Percentiles rank a stretch among this genome's conserved stretches.
Conservation (phyloP, 1,139 yeast species). For the Zygosaccharomyces sapae region DNA sequence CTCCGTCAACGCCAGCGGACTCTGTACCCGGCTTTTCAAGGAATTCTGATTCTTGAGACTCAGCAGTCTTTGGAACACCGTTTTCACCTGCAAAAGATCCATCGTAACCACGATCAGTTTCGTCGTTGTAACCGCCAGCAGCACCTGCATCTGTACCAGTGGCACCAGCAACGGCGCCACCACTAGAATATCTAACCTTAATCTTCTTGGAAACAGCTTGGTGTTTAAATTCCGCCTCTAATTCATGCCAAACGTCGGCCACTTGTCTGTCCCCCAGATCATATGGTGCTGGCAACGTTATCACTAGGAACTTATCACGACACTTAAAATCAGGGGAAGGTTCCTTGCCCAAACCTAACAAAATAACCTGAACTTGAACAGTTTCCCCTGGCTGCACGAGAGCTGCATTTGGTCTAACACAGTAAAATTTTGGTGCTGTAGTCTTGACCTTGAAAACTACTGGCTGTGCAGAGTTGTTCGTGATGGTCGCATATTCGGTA, state of each 20-base stretch:
- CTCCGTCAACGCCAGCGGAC: background rate
- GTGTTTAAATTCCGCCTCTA: constrained; percentile 59
- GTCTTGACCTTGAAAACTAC: constrained; percentile 96
- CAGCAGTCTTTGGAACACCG: constrained; percentile 11
- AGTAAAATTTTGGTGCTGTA: constrained; percentile 93
- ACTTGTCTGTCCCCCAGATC: constrained; percentile 53
- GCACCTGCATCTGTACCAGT: background rate
- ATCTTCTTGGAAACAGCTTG: constrained; percentile 69
- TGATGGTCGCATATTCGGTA: constrained; percentile 63
- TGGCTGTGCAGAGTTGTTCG: constrained; percentile 56
- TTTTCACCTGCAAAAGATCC: constrained; percentile 6
- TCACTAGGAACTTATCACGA: constrained; percentile 88
- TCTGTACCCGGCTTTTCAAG: constrained; percentile 1
- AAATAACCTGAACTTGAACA: constrained; percentile 71
- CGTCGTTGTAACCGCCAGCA: constrained; percentile 3
- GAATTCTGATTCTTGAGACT: constrained; percentile 6
- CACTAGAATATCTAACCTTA: constrained; percentile 58
- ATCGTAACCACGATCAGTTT: constrained; percentile 3
- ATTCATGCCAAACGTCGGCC: constrained; percentile 66
- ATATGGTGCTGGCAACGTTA: constrained; percentile 70
- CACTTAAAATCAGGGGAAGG: constrained; percentile 71
- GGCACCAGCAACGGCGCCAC: background rate
- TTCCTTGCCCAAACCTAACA: constrained; percentile 76
- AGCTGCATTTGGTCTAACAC: constrained; percentile 94
- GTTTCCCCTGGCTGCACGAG: constrained; percentile 70